Conservation (phyloP, 352 stramenopile genomes). For the Globisporangium abappressorium region DNA sequence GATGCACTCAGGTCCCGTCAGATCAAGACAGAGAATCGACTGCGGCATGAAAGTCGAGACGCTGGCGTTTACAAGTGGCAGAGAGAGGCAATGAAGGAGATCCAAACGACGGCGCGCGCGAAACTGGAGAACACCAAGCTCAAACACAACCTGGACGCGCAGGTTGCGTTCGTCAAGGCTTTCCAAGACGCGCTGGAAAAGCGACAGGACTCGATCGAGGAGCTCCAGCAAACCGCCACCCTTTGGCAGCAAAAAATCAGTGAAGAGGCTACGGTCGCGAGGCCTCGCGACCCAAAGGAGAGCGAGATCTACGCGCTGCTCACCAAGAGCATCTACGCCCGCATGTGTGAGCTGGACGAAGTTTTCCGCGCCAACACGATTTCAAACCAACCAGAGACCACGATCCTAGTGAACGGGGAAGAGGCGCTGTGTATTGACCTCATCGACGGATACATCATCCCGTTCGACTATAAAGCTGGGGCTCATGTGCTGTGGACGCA, state of each 20-base stretch:
- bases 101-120: slow-evolving; percentile 30
- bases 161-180: slow-evolving; percentile 35
- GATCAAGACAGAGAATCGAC: neutral
- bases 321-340: slow-evolving; percentile 22
- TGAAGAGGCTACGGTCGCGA: no score
- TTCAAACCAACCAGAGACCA: neutral
- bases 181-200: slow-evolving; percentile 32
- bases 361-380: slow-evolving; percentile 20
- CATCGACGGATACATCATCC: slow-evolving; percentile 7
- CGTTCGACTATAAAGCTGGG: slow-evolving; percentile 13
- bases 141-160: slow-evolving; percentile 33
- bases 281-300: neutral
- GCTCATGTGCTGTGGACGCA: slow-evolving; percentile 32
- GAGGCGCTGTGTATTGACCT: slow-evolving; percentile 32
- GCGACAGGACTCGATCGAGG: slow-evolving; percentile 15
- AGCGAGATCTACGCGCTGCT: slow-evolving; percentile 1
- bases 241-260: no score
- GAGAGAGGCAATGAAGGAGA: slow-evolving; percentile 34
- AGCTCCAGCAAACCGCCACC: neutral
- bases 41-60: neutral
- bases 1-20: neutral
- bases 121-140: slow-evolving; percentile 47
- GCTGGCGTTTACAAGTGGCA: slow-evolving; percentile 16
- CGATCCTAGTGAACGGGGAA: slow-evolving; percentile 25
- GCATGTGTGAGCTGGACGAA: neutral